These are phyloP conservation scores for Sporothrix dimorphospora DNA, from an alignment of 2,329 filamentous ascomycete genomes.

Conservation along the genomic window DNA sequence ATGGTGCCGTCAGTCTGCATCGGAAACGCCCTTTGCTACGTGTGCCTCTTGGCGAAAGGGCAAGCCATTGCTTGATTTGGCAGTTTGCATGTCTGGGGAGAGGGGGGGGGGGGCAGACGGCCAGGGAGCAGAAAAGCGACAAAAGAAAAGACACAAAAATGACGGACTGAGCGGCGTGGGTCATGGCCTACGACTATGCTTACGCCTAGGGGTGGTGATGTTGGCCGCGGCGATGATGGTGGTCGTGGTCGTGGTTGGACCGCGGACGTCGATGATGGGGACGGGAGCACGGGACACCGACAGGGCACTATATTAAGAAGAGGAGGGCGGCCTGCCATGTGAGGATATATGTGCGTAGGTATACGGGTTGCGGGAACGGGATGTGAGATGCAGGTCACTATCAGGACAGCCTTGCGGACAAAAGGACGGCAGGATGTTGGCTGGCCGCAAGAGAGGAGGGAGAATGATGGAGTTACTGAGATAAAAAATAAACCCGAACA, in stretches of 20 bases:
- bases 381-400: not conserved
- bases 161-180: not conserved
- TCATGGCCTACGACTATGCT: conserved; percentile 1
- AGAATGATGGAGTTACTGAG: not conserved
- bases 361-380: conserved; percentile 7
- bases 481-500: not conserved
- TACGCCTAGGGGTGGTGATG: conserved; percentile 1
- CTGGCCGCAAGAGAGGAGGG: not conserved
- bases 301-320: conserved; percentile 15
- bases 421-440: not conserved
- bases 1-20: conserved; percentile 16
- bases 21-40: conserved; percentile 16
- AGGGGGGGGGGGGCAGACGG: too few species aligned
- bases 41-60: conserved; percentile 18
- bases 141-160: not conserved
- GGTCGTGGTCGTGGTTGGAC: not conserved
- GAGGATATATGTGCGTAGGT: conserved; percentile 19
- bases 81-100: not conserved
- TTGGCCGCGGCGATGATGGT: not conserved
- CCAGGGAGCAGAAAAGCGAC: not conserved
- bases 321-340: conserved; percentile 8
- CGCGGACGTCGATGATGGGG: conserved; percentile 1
- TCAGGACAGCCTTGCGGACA: conserved; percentile 26
- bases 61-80: conserved; percentile 16
- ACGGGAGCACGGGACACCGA: conserved; percentile 20